A percentile compares a stretch with the other conserved stretches of the same genome.
Conservation (phyloP, 2,329 filamentous ascomycete species). For the Ilyonectria robusta region DNA sequence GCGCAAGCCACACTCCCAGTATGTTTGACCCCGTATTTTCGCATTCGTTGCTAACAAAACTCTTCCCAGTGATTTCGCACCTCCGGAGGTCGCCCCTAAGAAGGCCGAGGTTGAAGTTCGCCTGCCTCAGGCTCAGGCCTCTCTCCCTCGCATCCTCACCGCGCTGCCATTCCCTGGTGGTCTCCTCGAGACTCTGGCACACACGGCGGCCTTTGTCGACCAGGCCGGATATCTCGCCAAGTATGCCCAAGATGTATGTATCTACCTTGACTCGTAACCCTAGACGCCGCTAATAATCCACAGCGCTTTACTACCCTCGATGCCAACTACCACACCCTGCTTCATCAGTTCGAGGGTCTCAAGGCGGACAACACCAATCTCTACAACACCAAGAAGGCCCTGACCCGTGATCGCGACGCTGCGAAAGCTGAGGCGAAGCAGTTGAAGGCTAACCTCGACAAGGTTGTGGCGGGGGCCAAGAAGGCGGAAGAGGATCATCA, state of each 20-base stretch:
- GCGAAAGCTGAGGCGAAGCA: no score
- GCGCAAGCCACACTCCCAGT: slow-evolving; percentile 33
- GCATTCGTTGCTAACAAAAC: not conserved
- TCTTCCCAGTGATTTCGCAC: slow-evolving; percentile 20
- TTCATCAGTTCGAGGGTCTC: not conserved
- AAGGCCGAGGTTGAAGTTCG: slow-evolving; percentile 35
- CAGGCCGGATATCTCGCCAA: slow-evolving; percentile 39
- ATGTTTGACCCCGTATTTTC: not conserved
- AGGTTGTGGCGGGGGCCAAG: no score
- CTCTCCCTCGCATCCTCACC: slow-evolving; percentile 22
- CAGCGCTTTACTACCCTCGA: slow-evolving; percentile 22
- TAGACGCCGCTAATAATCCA: not conserved
- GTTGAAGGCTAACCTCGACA: no score
- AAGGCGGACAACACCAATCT: not conserved
- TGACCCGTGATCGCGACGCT: no score
- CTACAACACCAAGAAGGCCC: no score
- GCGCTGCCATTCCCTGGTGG: slow-evolving; percentile 33
- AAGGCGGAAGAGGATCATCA: no score
- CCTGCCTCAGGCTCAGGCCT: slow-evolving; percentile 29
- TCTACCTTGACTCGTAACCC: not conserved
- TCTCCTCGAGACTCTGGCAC: slow-evolving; percentile 29
- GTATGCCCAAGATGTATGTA: slow-evolving; percentile 32
- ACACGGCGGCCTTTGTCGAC: slow-evolving; percentile 33
- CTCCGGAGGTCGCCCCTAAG: not conserved
- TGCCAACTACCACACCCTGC: slow-evolving; percentile 7